A percentile compares a stretch with the other conserved stretches of the same genome.
Conservation (phyloP, 345 rosid genomes). For the Citrus reticulata region DNA sequence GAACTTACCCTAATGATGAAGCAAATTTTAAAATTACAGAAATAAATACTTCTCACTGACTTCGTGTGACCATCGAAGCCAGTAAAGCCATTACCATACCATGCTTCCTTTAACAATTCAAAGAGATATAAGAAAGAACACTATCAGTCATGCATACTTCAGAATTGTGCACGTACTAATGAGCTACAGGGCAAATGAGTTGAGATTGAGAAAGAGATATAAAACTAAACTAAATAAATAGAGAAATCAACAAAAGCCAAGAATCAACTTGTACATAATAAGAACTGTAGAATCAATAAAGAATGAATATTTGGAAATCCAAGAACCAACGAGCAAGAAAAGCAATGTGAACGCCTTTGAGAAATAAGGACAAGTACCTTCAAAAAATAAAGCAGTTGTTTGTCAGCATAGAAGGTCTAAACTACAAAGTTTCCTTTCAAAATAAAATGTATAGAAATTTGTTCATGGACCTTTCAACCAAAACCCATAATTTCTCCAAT, state of each 20-base stretch:
- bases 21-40: neutral
- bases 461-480: neutral
- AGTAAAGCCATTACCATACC: neutral
- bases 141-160: neutral
- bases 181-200: neutral
- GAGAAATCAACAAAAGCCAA: neutral
- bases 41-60: neutral
- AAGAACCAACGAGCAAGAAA: neutral
- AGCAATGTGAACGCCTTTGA: neutral
- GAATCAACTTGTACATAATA: neutral
- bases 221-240: neutral
- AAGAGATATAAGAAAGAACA: neutral
- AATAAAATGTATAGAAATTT: neutral
- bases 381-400: neutral
- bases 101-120: neutral
- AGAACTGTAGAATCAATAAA: neutral
- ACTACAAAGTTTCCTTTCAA: neutral
- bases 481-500: neutral
- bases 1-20: neutral
- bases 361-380: neutral
- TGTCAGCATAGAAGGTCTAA: neutral
- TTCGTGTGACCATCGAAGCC: neutral
- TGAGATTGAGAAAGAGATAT: neutral
- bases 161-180: neutral
- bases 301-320: neutral